Evolutionary conservation across 345 rosid genomes (phyloP).

Genomic region (Eutrema heterophyllum): DNA sequence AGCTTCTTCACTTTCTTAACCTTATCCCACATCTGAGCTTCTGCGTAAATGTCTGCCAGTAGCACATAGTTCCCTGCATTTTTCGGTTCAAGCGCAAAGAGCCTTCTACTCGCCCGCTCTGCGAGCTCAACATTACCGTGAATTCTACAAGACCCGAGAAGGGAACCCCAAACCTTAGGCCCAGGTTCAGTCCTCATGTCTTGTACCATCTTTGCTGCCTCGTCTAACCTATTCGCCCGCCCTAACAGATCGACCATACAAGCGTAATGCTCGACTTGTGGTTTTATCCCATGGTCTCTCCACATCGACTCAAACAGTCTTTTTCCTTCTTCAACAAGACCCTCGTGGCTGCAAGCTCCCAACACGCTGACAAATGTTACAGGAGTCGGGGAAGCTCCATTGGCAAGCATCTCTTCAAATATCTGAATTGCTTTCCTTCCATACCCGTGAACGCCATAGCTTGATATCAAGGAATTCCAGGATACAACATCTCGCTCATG

Average conservation of each 20-base stretch:
- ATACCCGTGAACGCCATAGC: slow-evolving; percentile 78
- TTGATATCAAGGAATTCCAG: slow-evolving; percentile 83
- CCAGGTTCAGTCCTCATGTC: slow-evolving; percentile 73
- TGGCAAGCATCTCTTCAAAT: slow-evolving; percentile 59
- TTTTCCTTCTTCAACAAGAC: slow-evolving; percentile 81
- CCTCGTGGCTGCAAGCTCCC: slow-evolving; percentile 95
- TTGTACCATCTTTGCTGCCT: slow-evolving; percentile 63
- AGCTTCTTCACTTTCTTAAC: slow-evolving; percentile 67
- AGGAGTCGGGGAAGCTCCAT: slow-evolving; percentile 57
- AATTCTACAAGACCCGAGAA: slow-evolving; percentile 85
- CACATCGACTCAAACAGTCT: slow-evolving; percentile 55
- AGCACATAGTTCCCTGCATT: slow-evolving; percentile 80
- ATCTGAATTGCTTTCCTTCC: slow-evolving; percentile 65
- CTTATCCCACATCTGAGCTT: slow-evolving; percentile 72
- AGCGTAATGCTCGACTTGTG: slow-evolving; percentile 86
- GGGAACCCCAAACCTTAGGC: slow-evolving; percentile 86
- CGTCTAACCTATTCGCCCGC: slow-evolving; percentile 77
- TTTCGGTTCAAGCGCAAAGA: slow-evolving; percentile 68
- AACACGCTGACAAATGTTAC: slow-evolving; percentile 65
- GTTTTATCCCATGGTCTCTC: slow-evolving; percentile 50
- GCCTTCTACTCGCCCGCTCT: slow-evolving; percentile 63
- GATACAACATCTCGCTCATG: slow-evolving; percentile 66
- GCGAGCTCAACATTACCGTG: slow-evolving; percentile 82
- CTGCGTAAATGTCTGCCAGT: slow-evolving; percentile 72
- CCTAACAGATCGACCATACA: slow-evolving; percentile 97